Evolutionary conservation across 192 early-diverging fungal species (phyloP), one percentile per base, ranked within the genome.

Genomic region (Coemansia sp.): DNA sequence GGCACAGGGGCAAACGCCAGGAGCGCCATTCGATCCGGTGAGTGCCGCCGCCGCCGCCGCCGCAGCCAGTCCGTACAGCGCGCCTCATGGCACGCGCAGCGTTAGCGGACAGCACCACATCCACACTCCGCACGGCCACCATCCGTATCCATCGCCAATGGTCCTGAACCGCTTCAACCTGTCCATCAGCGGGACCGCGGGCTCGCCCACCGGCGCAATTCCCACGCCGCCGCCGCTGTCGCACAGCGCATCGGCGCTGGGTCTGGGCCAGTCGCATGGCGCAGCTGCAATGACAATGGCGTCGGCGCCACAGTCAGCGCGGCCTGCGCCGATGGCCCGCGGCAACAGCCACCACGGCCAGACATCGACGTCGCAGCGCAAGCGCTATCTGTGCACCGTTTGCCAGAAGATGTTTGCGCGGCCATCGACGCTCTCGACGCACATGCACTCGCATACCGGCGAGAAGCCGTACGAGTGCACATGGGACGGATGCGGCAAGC

Each of bases 401-500:
- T 82, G 80, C 68, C 67, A 78, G 33, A 72, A 76, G 61, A 65
- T 72, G 65, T 82, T 82, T 65, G 74, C 80, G 4, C 67, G 80
- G 6, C 80, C 80, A 0, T 82, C 80, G 40, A 76, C 80, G 15
- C 71, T 82, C 2, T 42, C 66, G 3, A 82, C 80, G 14, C 80
- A 82, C 55, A 78, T 78, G 74, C 69, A 82, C 62, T 72, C 74
- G 62, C 80, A 82, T 22, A 82, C 80, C 0, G 80, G 80, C 58
- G 80, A 76, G 57, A 82, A 82, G 67, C 80, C 80, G 9, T 72
- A 77, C 52, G 74, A 81, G 71, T 88, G 87, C 55, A 64, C 71
- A 17, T 72, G 82, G 41, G 81, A 82, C 48, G 68, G 83, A n/a
- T 88, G 87, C 60, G 86, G 85, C 19, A 83, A 86, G 64, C 66